A percentile compares a stretch with the other conserved stretches of the same genome.
phyloP scores from a whole-genome alignment of 192 early-diverging fungal species.

The Mortierella claussenii region DNA sequence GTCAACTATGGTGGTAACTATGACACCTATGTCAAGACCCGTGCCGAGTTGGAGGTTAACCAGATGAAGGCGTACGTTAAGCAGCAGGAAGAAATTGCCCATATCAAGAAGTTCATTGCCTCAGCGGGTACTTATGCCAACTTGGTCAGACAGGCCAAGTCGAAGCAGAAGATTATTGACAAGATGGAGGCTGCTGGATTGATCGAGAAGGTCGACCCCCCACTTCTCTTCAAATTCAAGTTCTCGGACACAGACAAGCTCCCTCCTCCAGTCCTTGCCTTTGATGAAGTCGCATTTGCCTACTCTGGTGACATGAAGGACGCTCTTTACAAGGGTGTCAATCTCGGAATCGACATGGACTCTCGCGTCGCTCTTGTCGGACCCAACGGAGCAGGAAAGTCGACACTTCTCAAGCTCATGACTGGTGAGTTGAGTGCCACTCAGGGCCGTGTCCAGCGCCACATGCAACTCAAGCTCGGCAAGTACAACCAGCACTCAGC shows the following conservation, averaged over 20 bases:
- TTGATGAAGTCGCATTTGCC: conserved; percentile 92
- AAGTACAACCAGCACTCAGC: conserved; percentile 98
- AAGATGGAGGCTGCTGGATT: conserved; percentile 99
- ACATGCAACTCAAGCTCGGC: conserved; percentile 93
- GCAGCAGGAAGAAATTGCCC: conserved; percentile 98
- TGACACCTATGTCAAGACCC: conserved; percentile 95
- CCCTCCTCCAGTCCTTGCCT: conserved; percentile 95
- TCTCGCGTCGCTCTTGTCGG: conserved; percentile 98
- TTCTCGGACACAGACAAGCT: conserved; percentile 90
- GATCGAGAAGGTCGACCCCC: conserved; percentile 91
- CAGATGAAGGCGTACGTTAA: conserved; percentile 99
- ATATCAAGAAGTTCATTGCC: conserved; percentile 99
- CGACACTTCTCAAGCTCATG: conserved; percentile 98
- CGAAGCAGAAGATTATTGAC: conserved; percentile 99
- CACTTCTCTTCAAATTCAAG: conserved; percentile 82
- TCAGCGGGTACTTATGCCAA: conserved; percentile 99
- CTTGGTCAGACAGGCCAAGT: conserved; percentile 96
- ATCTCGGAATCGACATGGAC: conserved; percentile 97
- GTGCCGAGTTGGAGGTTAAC: conserved; percentile 95
- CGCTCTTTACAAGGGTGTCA: conserved; percentile 89
- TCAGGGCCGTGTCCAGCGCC: conserved; percentile 85
- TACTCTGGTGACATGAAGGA: conserved; percentile 89
- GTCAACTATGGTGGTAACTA: conserved; percentile 98
- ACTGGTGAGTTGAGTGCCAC: conserved; percentile 86
- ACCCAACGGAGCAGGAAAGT: conserved; percentile 95